Conservation (phyloP, 805 yeast genomes). For the Cyberlindnera mrakii region DNA sequence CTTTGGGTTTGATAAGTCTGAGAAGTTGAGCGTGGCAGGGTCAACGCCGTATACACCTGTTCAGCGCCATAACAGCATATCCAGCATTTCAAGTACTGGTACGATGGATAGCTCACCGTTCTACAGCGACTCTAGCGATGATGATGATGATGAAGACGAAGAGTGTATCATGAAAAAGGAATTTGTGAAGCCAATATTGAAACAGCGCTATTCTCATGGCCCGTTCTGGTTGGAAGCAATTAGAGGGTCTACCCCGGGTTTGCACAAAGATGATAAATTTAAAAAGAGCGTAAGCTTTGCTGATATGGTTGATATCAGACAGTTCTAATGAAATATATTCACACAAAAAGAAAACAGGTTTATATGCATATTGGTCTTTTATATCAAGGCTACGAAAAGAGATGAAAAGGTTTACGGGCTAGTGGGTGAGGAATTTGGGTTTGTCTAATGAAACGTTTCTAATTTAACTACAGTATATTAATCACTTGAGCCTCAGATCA, state of each 20-base stretch:
- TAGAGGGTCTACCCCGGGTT: slow-evolving; percentile 2
- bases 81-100: slow-evolving; percentile 5
- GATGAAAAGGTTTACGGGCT: too few species aligned
- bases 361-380: too few species aligned
- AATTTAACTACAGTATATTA: too few species aligned
- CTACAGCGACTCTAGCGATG: slow-evolving; percentile 10
- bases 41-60: not conserved
- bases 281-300: slow-evolving; percentile 23
- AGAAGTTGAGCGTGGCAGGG: not conserved
- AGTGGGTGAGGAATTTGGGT: too few species aligned
- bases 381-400: too few species aligned
- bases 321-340: slow-evolving; percentile 9
- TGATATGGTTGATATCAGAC: slow-evolving; percentile 23
- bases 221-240: slow-evolving; percentile 8
- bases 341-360: too few species aligned
- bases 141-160: slow-evolving; percentile 11
- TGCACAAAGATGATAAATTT: not conserved
- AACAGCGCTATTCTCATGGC: slow-evolving; percentile 5
- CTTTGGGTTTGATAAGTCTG: slow-evolving; percentile 7
- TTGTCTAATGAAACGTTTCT: too few species aligned
- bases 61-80: slow-evolving; percentile 5
- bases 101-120: slow-evolving; percentile 10
- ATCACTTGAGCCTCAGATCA: too few species aligned
- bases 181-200: slow-evolving; percentile 14
- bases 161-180: not conserved